Evolutionary conservation across 164 flowering plant genomes (phyloP).

Genomic region (Nymphaea colorata): DNA sequence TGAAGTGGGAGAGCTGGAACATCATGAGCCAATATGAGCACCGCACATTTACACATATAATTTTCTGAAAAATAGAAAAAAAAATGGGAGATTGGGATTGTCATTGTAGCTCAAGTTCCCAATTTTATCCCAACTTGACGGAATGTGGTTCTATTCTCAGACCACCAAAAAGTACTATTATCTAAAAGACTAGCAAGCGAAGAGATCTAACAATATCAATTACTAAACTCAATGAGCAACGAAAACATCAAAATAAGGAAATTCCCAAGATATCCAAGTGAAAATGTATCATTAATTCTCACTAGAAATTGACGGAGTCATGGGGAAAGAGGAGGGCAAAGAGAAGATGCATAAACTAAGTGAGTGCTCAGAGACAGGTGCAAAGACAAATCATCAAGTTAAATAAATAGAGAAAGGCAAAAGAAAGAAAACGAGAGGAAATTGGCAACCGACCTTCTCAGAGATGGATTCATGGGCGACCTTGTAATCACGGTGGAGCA

Average conservation of each 20-base stretch:
- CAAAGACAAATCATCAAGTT: no score
- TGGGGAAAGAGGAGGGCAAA: neutral
- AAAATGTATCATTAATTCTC: neutral
- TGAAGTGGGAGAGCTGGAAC: no score
- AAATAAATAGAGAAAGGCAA: neutral
- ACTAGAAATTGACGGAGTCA: neutral
- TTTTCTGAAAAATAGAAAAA: neutral
- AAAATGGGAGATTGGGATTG: neutral
- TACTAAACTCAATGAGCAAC: neutral
- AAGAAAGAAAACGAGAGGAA: no score
- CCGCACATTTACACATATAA: no score
- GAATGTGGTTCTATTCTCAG: neutral
- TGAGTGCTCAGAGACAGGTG: neutral
- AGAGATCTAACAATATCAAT: neutral
- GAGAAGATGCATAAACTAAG: neutral
- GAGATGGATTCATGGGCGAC: slow-evolving; percentile 54
- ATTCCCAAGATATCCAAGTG: neutral
- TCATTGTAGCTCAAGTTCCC: neutral
- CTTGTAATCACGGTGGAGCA: slow-evolving; percentile 70
- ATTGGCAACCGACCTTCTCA: slow-evolving; percentile 28
- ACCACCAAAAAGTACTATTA: neutral
- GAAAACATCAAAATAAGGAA: neutral
- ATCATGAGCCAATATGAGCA: no score
- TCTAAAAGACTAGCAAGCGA: neutral
- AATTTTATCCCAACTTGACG: neutral